Percentiles rank a stretch among this genome's conserved stretches.
Conservation (phyloP, 2,329 filamentous ascomycete genomes). For the Verticillium dahliae region DNA sequence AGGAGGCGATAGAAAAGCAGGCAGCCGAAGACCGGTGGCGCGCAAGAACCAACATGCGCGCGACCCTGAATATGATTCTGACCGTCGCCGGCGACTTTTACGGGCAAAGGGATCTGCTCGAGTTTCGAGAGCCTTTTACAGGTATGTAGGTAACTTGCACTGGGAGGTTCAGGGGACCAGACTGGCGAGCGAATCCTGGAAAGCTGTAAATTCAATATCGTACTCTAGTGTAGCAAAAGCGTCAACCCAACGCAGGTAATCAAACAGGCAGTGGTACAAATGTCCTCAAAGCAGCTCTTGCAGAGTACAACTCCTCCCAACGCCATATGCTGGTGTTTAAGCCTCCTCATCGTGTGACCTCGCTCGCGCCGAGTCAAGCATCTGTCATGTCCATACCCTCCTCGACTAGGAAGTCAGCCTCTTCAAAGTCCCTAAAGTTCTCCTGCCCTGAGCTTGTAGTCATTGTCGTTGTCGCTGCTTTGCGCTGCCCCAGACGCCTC, state of each 20-base stretch:
- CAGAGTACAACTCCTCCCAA: constrained; percentile 8
- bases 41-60: constrained; percentile 47
- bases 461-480: constrained; percentile 7
- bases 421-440: constrained; percentile 57
- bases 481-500: constrained; percentile 15
- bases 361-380: constrained; percentile 8
- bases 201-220: neutral
- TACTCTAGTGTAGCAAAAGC: neutral
- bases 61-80: constrained; percentile 88
- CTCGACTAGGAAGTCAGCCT: constrained; percentile 57
- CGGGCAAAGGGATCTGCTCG: constrained; percentile 79
- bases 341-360: neutral
- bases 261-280: neutral
- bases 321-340: neutral
- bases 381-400: constrained; percentile 36
- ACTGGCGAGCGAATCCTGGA: neutral
- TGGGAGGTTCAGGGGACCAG: neutral
- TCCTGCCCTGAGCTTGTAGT: constrained; percentile 32
- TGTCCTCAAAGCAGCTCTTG: constrained; percentile 14
- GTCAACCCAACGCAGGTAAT: neutral
- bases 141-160: constrained; percentile 24
- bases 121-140: constrained; percentile 60
- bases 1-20: constrained; percentile 4
- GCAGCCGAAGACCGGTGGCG: constrained; percentile 19
- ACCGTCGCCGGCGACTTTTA: constrained; percentile 84